Evolutionary conservation across 179 eudicot genomes (phyloP).

Genomic region (Sideroxylon spinosum): DNA sequence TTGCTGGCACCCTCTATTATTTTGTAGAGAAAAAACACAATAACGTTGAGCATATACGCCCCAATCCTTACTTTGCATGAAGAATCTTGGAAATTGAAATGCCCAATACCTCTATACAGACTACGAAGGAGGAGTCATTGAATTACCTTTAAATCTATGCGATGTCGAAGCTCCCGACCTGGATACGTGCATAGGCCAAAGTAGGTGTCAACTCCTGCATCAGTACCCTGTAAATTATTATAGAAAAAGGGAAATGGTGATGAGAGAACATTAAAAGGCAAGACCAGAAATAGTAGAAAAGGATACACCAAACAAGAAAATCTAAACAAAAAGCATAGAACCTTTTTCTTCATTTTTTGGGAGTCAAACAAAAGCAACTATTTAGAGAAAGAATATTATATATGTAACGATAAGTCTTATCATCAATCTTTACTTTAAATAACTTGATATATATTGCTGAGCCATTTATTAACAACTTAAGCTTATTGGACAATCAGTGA

Average conservation of each 20-base stretch:
- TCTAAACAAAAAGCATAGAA: neutral
- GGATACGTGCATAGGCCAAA: slow-evolving; percentile 95
- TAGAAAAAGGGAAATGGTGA: neutral
- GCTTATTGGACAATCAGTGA: no score
- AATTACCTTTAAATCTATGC: slow-evolving; percentile 84
- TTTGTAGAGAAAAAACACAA: neutral
- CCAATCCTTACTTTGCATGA: neutral
- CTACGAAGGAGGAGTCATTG: no score
- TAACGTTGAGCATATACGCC: no score
- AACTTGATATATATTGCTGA: no score
- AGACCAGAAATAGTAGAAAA: neutral
- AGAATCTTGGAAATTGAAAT: neutral
- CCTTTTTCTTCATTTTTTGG: neutral
- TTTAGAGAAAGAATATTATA: neutral
- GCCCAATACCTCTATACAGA: neutral
- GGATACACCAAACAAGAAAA: neutral
- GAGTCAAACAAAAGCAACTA: neutral
- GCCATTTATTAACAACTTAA: no score
- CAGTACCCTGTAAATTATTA: slow-evolving; percentile 52
- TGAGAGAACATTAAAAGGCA: neutral
- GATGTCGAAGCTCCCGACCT: slow-evolving; percentile 82
- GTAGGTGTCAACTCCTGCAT: slow-evolving; percentile 90
- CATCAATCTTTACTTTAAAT: no score
- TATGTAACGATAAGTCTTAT: no score
- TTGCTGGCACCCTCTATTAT: neutral